These are phyloP conservation scores for Ramichloridium luteum DNA, from an alignment of 2,329 filamentous ascomycete species.

Conservation along the genomic window DNA sequence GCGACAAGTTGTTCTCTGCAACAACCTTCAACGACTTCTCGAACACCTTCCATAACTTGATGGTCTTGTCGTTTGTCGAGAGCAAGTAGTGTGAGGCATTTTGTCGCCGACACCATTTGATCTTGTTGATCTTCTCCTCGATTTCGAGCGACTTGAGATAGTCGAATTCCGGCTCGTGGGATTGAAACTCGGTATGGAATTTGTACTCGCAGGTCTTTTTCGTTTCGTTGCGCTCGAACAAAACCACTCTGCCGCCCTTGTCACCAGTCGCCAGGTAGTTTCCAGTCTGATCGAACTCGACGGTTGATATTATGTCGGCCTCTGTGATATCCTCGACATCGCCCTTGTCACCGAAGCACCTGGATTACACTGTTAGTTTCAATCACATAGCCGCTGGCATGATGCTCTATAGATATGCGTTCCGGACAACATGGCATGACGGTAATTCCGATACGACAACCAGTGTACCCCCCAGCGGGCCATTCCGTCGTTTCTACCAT, in stretches of 20 bases:
- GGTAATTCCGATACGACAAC: too few species aligned
- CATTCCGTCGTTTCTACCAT: too few species aligned
- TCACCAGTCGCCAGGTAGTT: conserved; percentile 86
- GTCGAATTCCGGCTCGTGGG: conserved; percentile 97
- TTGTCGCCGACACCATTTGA: conserved; percentile 97
- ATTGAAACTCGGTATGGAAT: conserved; percentile 99
- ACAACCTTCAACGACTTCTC: conserved; percentile 99
- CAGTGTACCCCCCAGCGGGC: too few species aligned
- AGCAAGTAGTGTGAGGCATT: conserved; percentile 97
- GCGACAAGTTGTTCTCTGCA: conserved; percentile 94
- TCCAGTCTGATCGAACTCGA: conserved; percentile 81
- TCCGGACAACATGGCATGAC: too few species aligned
- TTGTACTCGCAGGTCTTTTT: conserved; percentile 99
- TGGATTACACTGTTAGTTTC: conserved; percentile 31
- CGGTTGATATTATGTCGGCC: conserved; percentile 85
- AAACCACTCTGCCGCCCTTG: conserved; percentile 72
- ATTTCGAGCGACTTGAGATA: conserved; percentile 99
- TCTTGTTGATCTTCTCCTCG: conserved; percentile 99
- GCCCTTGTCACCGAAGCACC: conserved; percentile 98
- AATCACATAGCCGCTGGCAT: too few species aligned
- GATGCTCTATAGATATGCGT: too few species aligned
- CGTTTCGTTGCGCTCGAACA: conserved; percentile 91
- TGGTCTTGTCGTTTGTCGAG: conserved; percentile 98
- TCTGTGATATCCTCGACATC: conserved; percentile 99
- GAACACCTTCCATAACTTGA: conserved; percentile 99